Percentiles rank a stretch among this genome's conserved stretches.
phyloP scores from a whole-genome alignment of 2,329 filamentous ascomycete species.

The Clonostachys chloroleuca region DNA sequence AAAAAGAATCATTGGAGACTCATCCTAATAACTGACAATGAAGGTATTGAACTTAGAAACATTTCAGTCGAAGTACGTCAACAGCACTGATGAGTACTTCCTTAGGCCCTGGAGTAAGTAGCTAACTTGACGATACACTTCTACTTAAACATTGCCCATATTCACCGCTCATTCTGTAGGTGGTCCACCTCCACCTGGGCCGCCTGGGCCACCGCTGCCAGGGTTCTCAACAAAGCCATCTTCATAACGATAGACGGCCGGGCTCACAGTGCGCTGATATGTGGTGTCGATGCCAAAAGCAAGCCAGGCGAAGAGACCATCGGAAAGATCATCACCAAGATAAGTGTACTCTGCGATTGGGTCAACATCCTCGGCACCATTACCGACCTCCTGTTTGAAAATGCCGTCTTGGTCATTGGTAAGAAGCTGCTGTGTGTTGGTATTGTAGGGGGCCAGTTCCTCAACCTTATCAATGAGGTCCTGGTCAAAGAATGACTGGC shows the following conservation, averaged over 20 bases:
- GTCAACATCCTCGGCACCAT: slow-evolving; percentile 34
- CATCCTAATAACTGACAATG: too few relatives aligned
- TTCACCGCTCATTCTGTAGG: too few relatives aligned
- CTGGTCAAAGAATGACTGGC: slow-evolving; percentile 62
- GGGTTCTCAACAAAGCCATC: slow-evolving; percentile 21
- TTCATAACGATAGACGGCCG: slow-evolving; percentile 21
- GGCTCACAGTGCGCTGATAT: slow-evolving; percentile 10
- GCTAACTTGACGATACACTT: too few relatives aligned
- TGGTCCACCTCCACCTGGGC: slow-evolving; percentile 55
- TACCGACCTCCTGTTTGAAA: slow-evolving; percentile 38
- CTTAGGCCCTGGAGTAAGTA: too few relatives aligned
- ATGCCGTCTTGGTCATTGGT: slow-evolving; percentile 44
- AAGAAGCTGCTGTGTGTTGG: slow-evolving; percentile 39
- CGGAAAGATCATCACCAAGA: slow-evolving; percentile 44
- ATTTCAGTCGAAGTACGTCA: too few relatives aligned
- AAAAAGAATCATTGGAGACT: too few relatives aligned
- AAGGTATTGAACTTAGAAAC: too few relatives aligned
- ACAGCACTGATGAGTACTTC: too few relatives aligned
- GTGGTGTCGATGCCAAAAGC: slow-evolving; percentile 40
- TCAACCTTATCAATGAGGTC: slow-evolving; percentile 48
- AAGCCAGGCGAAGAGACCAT: slow-evolving; percentile 53
- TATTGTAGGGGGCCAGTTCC: slow-evolving; percentile 36
- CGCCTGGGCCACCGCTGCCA: slow-evolving; percentile 14
- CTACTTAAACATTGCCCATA: too few relatives aligned
- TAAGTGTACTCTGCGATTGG: slow-evolving; percentile 55